Percentiles rank a stretch among this genome's conserved stretches.
These are phyloP conservation scores for Plantago lanceolata DNA, from an alignment of 305 asterid species.

Conservation along the genomic window DNA sequence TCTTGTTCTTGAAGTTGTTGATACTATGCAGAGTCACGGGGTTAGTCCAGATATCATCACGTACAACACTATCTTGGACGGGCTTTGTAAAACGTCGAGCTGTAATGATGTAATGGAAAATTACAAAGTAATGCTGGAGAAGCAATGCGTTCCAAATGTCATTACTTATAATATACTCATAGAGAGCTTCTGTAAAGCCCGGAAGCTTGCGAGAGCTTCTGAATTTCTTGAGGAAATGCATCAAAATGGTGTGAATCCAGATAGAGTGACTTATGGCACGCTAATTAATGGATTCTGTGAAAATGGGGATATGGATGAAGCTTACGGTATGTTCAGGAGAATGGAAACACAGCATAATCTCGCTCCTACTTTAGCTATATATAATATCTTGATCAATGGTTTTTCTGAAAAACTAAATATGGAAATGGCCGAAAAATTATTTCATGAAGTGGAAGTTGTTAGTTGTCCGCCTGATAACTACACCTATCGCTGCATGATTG, in stretches of 20 bases:
- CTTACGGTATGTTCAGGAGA: constrained; percentile 49
- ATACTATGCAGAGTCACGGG: constrained; percentile 66
- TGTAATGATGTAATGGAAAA: constrained; percentile 65
- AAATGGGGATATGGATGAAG: constrained; percentile 62
- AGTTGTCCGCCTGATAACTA: constrained; percentile 57
- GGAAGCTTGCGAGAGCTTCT: constrained; percentile 48
- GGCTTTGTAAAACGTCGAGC: constrained; percentile 74
- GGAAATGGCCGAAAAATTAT: constrained; percentile 54
- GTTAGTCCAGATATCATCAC: constrained; percentile 76
- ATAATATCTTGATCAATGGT: constrained; percentile 66
- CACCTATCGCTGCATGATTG: constrained; percentile 77
- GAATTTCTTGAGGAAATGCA: constrained; percentile 65
- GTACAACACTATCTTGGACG: constrained; percentile 67
- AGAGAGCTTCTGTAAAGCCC: constrained; percentile 75
- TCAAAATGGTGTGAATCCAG: constrained; percentile 53
- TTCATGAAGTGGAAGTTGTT: constrained; percentile 46
- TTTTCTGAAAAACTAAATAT: constrained; percentile 55
- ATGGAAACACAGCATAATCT: constrained; percentile 52
- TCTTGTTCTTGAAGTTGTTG: constrained; percentile 62
- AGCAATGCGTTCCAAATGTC: constrained; percentile 65
- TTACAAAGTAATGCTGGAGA: constrained; percentile 67
- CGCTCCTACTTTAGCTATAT: constrained; percentile 54
- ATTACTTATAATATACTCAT: constrained; percentile 82
- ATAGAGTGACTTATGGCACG: constrained; percentile 65
- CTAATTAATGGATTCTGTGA: constrained; percentile 73